These are phyloP conservation scores for Arctium minus DNA, from an alignment of 129 eudicot species.

Conservation along the genomic window DNA sequence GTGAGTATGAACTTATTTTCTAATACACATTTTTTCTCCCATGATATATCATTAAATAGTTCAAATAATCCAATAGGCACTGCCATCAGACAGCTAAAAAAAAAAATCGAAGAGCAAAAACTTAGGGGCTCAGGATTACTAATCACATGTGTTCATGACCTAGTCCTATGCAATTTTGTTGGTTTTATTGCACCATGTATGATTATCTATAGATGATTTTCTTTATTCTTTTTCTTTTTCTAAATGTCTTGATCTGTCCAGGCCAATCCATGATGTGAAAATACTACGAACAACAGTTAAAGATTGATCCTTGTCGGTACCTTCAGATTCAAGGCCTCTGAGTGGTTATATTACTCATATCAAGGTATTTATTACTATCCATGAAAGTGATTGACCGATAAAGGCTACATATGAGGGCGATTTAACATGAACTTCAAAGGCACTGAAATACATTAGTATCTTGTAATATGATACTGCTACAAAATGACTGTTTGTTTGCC, in stretches of 20 bases:
- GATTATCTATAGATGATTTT: neutral
- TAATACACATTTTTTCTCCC: too few species aligned
- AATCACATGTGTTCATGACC: neutral
- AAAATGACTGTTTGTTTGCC: neutral
- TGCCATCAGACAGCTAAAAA: too few species aligned
- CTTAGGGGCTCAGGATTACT: neutral
- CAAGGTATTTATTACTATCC: constrained; percentile 15
- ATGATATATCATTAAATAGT: neutral
- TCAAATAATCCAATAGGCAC: too few species aligned
- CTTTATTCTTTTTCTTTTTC: neutral
- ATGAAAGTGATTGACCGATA: constrained; percentile 13
- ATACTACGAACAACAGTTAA: constrained; percentile 55
- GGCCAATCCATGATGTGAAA: constrained; percentile 83
- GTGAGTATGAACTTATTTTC: neutral
- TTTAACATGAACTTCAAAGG: neutral
- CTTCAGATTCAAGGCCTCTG: neutral
- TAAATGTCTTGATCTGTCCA: constrained; percentile 17
- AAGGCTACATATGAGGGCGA: neutral
- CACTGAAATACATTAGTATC: constrained; percentile 16
- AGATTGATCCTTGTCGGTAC: constrained; percentile 33
- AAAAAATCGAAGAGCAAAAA: too few species aligned
- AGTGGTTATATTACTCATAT: constrained; percentile 1
- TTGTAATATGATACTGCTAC: constrained; percentile 22
- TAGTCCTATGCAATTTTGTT: neutral
- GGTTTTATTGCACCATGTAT: neutral